These are phyloP conservation scores for Daedaleopsis sinensis DNA, from an alignment of 768 basidiomycete genomes.

Conservation along the genomic window DNA sequence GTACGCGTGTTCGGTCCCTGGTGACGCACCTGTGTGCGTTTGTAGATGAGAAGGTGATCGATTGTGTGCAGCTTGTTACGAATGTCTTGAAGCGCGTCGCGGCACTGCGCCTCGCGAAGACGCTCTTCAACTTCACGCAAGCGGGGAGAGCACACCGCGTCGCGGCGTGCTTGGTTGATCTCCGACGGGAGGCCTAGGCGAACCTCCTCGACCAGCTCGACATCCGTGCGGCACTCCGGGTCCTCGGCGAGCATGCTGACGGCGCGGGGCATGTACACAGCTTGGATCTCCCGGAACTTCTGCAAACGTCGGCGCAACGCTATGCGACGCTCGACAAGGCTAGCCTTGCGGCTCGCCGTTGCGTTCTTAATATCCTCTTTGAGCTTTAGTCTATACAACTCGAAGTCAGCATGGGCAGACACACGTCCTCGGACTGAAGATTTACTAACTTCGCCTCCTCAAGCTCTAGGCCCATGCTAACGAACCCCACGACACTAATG, in stretches of 20 bases:
- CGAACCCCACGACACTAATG: no score
- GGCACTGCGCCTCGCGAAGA: constrained; percentile 22
- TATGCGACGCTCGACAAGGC: constrained; percentile 3
- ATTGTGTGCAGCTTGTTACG: constrained; percentile 21
- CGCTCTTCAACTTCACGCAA: constrained; percentile 6
- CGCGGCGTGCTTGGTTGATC: background rate
- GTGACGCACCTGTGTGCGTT: constrained; percentile 11
- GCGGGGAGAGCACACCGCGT: constrained; percentile 7
- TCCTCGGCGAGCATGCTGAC: background rate
- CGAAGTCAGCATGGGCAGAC: no score
- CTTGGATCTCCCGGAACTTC: constrained; percentile 13
- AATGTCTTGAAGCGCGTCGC: constrained; percentile 17
- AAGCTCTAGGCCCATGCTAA: no score
- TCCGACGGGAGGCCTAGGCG: constrained; percentile 27
- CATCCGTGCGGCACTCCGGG: background rate
- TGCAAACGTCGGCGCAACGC: constrained; percentile 6
- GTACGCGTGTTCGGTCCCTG: constrained; percentile 17
- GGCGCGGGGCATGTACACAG: constrained; percentile 22
- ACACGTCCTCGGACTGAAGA: no score
- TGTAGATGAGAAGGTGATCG: constrained; percentile 16
- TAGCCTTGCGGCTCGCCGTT: no score
- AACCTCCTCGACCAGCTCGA: constrained; percentile 18
- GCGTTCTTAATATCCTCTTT: background rate
- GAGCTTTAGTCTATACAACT: background rate
- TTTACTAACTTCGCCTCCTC: background rate